A percentile compares a stretch with the other conserved stretches of the same genome.
Conservation (phyloP, 495 filamentous ascomycete species). For the Neurospora intermedia region DNA sequence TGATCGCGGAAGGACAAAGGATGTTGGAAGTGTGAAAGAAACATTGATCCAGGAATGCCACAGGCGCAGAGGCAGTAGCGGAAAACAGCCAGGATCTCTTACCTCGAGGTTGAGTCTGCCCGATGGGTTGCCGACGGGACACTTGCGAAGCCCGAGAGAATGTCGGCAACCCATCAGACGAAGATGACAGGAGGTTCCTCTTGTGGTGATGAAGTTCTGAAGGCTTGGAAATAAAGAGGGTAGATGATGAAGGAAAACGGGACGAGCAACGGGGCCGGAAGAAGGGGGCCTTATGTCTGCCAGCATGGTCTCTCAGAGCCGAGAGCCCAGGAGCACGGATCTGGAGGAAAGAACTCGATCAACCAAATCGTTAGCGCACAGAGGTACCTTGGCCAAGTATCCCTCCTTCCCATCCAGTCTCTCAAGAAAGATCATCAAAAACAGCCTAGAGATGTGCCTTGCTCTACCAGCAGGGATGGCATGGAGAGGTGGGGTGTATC, state of each 20-base stretch:
- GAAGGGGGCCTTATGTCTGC: not conserved
- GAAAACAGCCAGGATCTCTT: not conserved
- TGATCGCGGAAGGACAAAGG: not conserved
- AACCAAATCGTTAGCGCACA: not conserved
- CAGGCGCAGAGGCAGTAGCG: not conserved
- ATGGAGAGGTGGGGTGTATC: not conserved
- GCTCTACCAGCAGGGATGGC: not conserved
- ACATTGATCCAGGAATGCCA: not conserved
- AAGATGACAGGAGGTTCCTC: slow-evolving; percentile 23
- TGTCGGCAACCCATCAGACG: not conserved
- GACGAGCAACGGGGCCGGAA: not conserved
- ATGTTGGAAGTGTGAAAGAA: not conserved
- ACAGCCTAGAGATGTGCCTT: not conserved
- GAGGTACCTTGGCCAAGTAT: not conserved
- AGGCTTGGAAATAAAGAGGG: not conserved
- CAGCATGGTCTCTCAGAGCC: not conserved
- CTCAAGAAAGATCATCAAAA: not conserved
- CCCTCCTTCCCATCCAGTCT: not conserved
- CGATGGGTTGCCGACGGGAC: not conserved
- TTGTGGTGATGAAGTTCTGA: not conserved
- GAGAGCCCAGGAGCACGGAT: not conserved
- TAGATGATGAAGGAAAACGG: not conserved
- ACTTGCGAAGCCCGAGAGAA: not conserved
- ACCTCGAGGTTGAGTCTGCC: not conserved
- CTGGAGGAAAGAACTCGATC: not conserved